Percentiles rank a stretch among this genome's conserved stretches.
Conservation (phyloP, 441 rosid genomes). For the Metrosideros polymorpha region DNA sequence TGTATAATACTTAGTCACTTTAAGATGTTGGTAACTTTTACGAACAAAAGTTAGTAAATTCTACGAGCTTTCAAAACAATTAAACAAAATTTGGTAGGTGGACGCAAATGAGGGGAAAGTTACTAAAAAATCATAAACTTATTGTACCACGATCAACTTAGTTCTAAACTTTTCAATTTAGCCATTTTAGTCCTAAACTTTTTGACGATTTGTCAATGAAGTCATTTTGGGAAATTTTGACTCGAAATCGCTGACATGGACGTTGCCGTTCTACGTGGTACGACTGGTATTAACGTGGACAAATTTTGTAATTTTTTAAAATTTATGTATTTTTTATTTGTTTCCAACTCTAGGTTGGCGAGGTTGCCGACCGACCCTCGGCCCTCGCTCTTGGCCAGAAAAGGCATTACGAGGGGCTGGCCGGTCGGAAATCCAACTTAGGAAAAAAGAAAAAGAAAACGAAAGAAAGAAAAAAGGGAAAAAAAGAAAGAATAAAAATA, state of each 20-base stretch:
- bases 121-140: fast-evolving
- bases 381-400: fast-evolving
- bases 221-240: neutral
- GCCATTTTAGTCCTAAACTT: neutral
- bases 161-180: fast-evolving
- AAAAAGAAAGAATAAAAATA: too few species aligned
- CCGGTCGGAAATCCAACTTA: fast-evolving
- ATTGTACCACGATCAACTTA: fast-evolving
- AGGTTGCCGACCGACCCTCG: neutral
- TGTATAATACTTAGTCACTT: neutral
- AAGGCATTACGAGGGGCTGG: fast-evolving
- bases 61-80: neutral
- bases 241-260: neutral
- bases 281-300: fast-evolving
- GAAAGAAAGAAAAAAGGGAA: too few species aligned
- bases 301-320: neutral
- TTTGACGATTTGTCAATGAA: fast-evolving
- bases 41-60: neutral
- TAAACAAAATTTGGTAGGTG: neutral
- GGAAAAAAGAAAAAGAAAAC: neutral
- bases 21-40: neutral
- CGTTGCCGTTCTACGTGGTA: neutral
- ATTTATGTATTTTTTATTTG: neutral
- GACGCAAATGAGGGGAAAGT: neutral
- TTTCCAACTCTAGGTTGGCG: neutral